These are phyloP conservation scores for Sporisorium exsertum DNA, from an alignment of 1,284 basidiomycete species.

Conservation along the genomic window DNA sequence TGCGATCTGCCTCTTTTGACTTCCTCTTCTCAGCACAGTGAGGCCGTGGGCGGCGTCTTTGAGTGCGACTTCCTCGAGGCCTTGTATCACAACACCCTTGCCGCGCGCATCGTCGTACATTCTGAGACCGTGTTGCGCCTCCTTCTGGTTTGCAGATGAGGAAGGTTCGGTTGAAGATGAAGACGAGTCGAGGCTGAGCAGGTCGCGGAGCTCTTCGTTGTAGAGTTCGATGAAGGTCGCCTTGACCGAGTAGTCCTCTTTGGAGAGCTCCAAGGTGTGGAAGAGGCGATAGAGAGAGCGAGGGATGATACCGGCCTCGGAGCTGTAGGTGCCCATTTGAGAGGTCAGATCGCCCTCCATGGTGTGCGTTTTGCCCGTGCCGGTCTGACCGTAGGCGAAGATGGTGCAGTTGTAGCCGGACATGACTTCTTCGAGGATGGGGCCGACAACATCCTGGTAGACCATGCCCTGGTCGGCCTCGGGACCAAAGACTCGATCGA, in stretches of 20 bases:
- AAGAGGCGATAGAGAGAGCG: slow-evolving; percentile 93
- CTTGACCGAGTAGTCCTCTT: slow-evolving; percentile 87
- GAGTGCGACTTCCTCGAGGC: slow-evolving; percentile 89
- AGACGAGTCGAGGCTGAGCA: slow-evolving; percentile 73
- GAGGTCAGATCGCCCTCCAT: slow-evolving; percentile 69
- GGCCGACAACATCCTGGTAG: slow-evolving; percentile 91
- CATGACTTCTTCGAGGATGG: slow-evolving; percentile 92
- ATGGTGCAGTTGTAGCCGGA: slow-evolving; percentile 97
- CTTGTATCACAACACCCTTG: slow-evolving; percentile 88
- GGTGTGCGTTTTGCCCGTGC: slow-evolving; percentile 93
- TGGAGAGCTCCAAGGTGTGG: slow-evolving; percentile 80
- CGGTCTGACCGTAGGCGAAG: slow-evolving; percentile 98
- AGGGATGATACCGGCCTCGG: slow-evolving; percentile 96
- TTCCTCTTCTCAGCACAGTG: slow-evolving; percentile 86
- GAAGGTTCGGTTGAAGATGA: slow-evolving; percentile 13
- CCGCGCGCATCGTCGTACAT: slow-evolving; percentile 87
- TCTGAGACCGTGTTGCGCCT: slow-evolving; percentile 49
- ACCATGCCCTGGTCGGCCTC: slow-evolving; percentile 96
- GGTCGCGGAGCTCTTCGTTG: slow-evolving; percentile 87
- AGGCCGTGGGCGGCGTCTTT: slow-evolving; percentile 87
- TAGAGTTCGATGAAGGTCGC: slow-evolving; percentile 97
- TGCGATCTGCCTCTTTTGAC: slow-evolving; percentile 89
- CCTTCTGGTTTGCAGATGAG: slow-evolving; percentile 9
- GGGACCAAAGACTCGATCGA: slow-evolving; percentile 81
- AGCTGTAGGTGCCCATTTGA: slow-evolving; percentile 82